These are phyloP conservation scores for Solanum hybrid DNA, from an alignment of 305 asterid genomes.

Conservation along the genomic window DNA sequence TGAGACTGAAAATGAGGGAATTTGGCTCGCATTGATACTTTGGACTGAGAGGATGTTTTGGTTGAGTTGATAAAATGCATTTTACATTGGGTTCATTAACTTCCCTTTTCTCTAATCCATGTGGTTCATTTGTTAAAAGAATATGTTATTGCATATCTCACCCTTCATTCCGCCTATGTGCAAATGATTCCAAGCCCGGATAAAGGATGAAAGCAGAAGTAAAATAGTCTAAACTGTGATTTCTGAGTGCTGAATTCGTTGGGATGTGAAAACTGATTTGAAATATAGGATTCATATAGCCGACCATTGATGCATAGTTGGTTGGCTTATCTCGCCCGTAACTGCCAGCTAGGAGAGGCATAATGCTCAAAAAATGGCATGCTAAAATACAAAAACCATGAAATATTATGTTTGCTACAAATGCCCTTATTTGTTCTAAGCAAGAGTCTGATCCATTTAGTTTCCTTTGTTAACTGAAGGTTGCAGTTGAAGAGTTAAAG, in stretches of 20 bases:
- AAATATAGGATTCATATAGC: background rate
- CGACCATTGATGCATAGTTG: background rate
- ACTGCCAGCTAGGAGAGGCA: background rate
- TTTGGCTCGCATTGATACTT: background rate
- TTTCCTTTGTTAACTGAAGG: slow-evolving; percentile 28
- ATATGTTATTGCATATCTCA: background rate
- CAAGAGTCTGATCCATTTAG: background rate
- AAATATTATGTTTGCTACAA: background rate
- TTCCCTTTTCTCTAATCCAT: background rate
- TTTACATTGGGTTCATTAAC: background rate
- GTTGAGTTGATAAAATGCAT: background rate
- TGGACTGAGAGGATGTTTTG: background rate
- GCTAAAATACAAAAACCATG: background rate
- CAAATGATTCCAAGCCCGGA: background rate
- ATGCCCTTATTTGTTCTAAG: background rate
- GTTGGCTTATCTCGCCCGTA: background rate
- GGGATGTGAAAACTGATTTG: background rate
- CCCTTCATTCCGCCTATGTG: background rate
- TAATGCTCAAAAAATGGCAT: background rate
- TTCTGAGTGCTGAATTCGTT: background rate
- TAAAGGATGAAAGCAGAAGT: background rate
- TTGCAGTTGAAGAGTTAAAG: slow-evolving; percentile 66
- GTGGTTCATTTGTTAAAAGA: background rate
- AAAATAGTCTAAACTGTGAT: background rate
- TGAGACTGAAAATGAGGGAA: background rate